phyloP scores from a whole-genome alignment of 176 grass and related monocot genomes.

The Saccharum spontaneum region DNA sequence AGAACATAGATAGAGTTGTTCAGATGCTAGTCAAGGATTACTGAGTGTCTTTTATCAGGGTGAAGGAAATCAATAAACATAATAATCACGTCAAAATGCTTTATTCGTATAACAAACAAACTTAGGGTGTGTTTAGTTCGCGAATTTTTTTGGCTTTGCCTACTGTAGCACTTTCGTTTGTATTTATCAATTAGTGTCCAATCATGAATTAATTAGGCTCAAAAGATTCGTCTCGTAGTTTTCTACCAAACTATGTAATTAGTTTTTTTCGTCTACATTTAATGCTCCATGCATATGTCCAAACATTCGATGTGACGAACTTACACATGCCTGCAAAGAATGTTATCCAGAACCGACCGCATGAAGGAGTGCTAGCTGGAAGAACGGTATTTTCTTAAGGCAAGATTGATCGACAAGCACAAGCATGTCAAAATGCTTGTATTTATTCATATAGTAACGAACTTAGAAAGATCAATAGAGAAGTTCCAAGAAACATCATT shows the following conservation, averaged over 20 bases:
- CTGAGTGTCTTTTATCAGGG: not conserved
- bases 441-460: constrained; percentile 27
- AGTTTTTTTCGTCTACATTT: no score
- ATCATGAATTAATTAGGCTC: no score
- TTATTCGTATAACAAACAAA: not conserved
- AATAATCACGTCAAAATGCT: not conserved
- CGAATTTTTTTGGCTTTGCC: no score
- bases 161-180: no score
- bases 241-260: no score
- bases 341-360: not conserved
- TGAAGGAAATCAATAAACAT: not conserved
- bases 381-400: not conserved
- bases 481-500: constrained; percentile 1
- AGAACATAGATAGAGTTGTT: no score
- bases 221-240: no score
- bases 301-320: no score
- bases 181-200: no score
- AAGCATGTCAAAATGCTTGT: constrained; percentile 16
- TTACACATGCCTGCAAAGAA: not conserved
- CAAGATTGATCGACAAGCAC: not conserved
- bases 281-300: no score
- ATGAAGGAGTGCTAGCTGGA: not conserved
- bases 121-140: no score
- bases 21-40: not conserved
- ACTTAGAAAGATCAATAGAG: constrained; percentile 11